Evolutionary conservation across 75 land plant species (phyloP).

Genomic region (Adiantum capillusveneris): DNA sequence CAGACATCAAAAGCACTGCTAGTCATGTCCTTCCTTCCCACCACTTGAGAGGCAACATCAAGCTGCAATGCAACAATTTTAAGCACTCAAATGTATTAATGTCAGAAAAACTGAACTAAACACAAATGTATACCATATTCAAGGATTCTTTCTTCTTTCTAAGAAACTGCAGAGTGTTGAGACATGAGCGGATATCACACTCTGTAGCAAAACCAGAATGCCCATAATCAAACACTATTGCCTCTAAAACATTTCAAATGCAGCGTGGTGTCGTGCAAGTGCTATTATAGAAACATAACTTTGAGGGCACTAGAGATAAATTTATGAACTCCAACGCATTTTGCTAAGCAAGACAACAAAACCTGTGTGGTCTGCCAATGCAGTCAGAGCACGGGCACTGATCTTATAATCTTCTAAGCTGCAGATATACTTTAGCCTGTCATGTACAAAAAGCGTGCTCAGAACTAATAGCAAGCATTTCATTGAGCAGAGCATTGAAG

Average conservation of each 20-base stretch:
- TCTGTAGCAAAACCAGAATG: constrained; percentile 36
- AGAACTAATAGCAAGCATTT: background rate
- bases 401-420: constrained; percentile 65
- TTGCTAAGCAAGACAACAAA: background rate
- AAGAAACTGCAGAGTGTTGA: constrained; percentile 95
- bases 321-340: too few relatives aligned
- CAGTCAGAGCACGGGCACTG: constrained; percentile 78
- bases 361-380: constrained; percentile 87
- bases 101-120: too few relatives aligned
- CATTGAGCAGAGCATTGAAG: background rate
- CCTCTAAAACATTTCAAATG: too few relatives aligned
- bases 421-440: constrained; percentile 84
- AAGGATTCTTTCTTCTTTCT: constrained; percentile 62
- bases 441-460: background rate
- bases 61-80: constrained; percentile 22
- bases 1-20: constrained; percentile 82
- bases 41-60: constrained; percentile 76
- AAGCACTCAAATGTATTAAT: too few relatives aligned
- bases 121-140: constrained; percentile 39
- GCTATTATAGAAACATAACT: too few relatives aligned
- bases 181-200: constrained; percentile 92
- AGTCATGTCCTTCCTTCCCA: constrained; percentile 92
- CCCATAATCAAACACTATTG: background rate
- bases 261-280: too few relatives aligned
- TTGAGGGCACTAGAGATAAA: too few relatives aligned